Conservation (phyloP, 495 filamentous ascomycete species). For the Acidomyces sp. region DNA sequence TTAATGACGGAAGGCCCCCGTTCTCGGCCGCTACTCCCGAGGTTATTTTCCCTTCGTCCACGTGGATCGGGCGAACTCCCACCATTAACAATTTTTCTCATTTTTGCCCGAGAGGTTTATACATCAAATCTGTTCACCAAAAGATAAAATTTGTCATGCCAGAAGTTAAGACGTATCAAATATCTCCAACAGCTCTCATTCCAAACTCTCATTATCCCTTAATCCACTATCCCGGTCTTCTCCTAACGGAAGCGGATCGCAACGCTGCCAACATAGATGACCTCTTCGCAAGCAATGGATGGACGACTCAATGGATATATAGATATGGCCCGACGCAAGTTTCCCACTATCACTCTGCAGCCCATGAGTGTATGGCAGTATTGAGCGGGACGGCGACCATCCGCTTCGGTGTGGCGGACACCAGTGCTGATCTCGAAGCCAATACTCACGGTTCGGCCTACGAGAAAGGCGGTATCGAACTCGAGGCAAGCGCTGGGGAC, state of each 20-base stretch:
- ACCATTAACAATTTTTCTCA: no score
- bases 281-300: conserved; percentile 27
- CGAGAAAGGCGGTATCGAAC: conserved; percentile 22
- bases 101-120: no score
- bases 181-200: conserved; percentile 25
- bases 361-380: conserved; percentile 34
- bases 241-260: conserved; percentile 7
- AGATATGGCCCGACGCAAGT: conserved; percentile 28
- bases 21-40: no score
- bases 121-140: no score
- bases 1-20: no score
- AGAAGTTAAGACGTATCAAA: conserved; percentile 16
- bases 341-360: conserved; percentile 30
- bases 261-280: conserved; percentile 19
- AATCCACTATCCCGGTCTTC: conserved; percentile 25
- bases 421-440: conserved; percentile 17
- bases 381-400: conserved; percentile 28
- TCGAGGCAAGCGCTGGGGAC: conserved; percentile 26
- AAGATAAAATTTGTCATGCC: no score
- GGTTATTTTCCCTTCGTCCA: no score
- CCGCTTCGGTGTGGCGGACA: conserved; percentile 30
- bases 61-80: no score
- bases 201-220: conserved; percentile 28
- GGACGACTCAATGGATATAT: conserved; percentile 28
- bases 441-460: conserved; percentile 21